Base-by-base conservation (phyloP, 169 alveolate genomes). In the Nephromyces sp. region DNA sequence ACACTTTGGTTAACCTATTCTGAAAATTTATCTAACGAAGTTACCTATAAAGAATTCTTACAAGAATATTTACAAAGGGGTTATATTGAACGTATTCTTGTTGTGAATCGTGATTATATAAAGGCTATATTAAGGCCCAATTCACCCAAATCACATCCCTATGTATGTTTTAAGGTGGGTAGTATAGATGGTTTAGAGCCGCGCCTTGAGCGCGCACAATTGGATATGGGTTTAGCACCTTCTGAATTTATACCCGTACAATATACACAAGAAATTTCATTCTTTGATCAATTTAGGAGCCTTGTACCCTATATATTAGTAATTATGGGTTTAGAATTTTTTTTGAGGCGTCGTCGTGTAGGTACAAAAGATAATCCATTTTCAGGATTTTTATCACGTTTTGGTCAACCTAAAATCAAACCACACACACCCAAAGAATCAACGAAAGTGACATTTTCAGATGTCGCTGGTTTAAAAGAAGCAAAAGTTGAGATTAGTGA, bases 41-140 rank as follows among this genome's bases (percentile, higher is more conserved):
- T 89, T 22, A 89, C 93, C 0, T 67, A 85, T 32, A 90, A 89
- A 72, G 95, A 89, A 73, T 89, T 89, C 78, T 52, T 89, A 31
- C 63, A 74, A 30, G 80, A 86, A 62, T 87, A 87, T 67, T 74
- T 89, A 31, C 32, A 84, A n/a, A 84, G 79, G 67, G 95, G 93
- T 15, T 79, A 69, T 34, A 90, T 89, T 51, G 92, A 88, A 3
- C 75, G 79, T 30, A 83, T 89, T 1, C 86, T 84, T 32, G 81
- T 89, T 3, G 89, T 86, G 27, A 83, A 89, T 74, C 80, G 75
- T 31, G 90, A 86, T 31, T 86, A 68, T 68, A 83, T 84, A 53
- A 71, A 85, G 0, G 87, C 86, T 57, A 68, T 66, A 32, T 61
- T 86, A 51, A 52, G 68, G 3, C 69, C 68, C 52, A 78, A 77